phyloP scores from a whole-genome alignment of 371 early-diverging fungal species.

The Conidiobolus incongruus region DNA sequence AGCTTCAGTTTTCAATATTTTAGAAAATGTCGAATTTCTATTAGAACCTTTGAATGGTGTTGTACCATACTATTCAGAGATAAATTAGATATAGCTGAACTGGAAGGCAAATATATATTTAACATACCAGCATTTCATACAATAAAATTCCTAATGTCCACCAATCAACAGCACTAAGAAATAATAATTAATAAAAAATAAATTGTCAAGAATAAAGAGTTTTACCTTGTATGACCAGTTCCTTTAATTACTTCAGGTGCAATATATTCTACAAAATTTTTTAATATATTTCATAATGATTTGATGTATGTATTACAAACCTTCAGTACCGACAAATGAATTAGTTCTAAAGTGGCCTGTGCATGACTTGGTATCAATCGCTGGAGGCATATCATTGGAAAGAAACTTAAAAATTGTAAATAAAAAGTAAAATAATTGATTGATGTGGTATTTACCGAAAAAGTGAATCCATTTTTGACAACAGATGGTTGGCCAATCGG shows the following conservation, averaged over 20 bases:
- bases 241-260: conserved; percentile 45
- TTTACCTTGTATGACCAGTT: conserved; percentile 61
- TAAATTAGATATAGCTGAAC: neutral
- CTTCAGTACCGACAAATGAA: conserved; percentile 92
- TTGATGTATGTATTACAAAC: too few species aligned
- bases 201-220: neutral
- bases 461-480: conserved; percentile 20
- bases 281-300: too few species aligned
- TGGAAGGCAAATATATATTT: neutral
- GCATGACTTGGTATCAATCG: conserved; percentile 69
- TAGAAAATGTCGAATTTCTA: conserved; percentile 63
- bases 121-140: conserved; percentile 85
- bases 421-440: too few species aligned
- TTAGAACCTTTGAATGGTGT: conserved; percentile 88
- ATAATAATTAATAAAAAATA: neutral
- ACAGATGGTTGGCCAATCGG: conserved; percentile 57
- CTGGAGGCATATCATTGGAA: conserved; percentile 16
- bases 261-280: neutral
- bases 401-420: neutral
- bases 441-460: conserved; percentile 17
- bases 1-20: conserved; percentile 54
- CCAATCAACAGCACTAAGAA: conserved; percentile 75
- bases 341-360: conserved; percentile 71
- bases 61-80: conserved; percentile 35
- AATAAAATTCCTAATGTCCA: conserved; percentile 96